These are phyloP conservation scores for Corylus americana DNA, from an alignment of 306 rosid species.

Conservation along the genomic window DNA sequence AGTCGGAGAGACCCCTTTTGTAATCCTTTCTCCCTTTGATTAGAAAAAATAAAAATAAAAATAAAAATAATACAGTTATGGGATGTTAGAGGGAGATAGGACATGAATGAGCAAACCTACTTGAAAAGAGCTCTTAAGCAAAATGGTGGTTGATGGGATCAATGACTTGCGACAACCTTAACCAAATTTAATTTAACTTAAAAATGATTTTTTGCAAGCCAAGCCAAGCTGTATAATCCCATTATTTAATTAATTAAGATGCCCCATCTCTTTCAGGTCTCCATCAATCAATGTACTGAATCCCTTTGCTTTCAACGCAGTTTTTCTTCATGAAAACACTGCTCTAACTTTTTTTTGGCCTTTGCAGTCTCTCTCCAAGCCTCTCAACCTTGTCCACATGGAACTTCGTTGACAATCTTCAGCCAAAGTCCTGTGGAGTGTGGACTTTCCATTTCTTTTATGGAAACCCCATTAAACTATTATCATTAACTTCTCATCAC, in stretches of 20 bases:
- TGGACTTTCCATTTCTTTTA: neutral
- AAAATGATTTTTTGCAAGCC: constrained; percentile 67
- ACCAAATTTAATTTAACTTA: constrained; percentile 32
- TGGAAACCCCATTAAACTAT: too few species aligned
- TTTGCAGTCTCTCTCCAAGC: neutral
- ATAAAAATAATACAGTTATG: too few species aligned
- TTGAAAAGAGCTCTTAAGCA: constrained; percentile 47
- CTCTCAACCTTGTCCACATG: neutral
- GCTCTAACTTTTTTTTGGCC: neutral
- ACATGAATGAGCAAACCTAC: constrained; percentile 64
- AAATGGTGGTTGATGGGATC: constrained; percentile 54
- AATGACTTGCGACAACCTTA: constrained; percentile 37
- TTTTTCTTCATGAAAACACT: neutral
- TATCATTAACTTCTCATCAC: too few species aligned
- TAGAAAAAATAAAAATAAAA: too few species aligned
- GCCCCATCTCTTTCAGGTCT: constrained; percentile 64
- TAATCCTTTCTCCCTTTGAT: too few species aligned
- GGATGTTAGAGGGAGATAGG: constrained; percentile 30
- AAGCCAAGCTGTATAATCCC: constrained; percentile 36
- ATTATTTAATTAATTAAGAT: constrained; percentile 38
- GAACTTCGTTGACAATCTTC: neutral
- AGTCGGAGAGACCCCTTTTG: too few species aligned
- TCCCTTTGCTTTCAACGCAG: constrained; percentile 41
- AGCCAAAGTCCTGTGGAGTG: neutral
- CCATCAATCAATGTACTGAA: constrained; percentile 35